Base-by-base conservation (phyloP, 192 early-diverging fungal species). In the Coemansia sp. region DNA sequence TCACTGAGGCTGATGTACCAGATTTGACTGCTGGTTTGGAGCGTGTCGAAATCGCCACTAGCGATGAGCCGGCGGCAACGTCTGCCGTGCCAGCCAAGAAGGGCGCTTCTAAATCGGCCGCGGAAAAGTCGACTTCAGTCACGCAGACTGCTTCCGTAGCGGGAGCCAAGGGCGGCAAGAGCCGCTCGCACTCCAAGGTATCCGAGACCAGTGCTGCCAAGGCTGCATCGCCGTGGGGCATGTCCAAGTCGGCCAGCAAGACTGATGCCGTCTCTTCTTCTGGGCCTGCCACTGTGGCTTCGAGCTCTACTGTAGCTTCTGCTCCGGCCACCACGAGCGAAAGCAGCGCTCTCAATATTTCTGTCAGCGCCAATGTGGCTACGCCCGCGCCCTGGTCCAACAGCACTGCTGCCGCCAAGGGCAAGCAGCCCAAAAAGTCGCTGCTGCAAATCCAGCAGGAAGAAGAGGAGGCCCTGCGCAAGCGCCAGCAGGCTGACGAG, bases 361-460 rank as follows among this genome's bases (percentile, higher is more conserved):
- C 55, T 13, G 27, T 34, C 40, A 66, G 36, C 24, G 42, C 41
- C 41, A 38, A 51, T 16, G 62, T 40, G 9, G 47, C 63, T 27
- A 79, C 36, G 27, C 68, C 80, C 5, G 80, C 80, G 36, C 80
- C 80, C 1, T 82, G 80, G 80, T 82, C 80, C 29, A 74, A 69
- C 40, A 46, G 59, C 20, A 55, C 36, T 9, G 33, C 70, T 2
- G 34, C 60, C 46, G 12, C 68, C 38, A 75, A 67, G 57, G 43
- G 42, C 18, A 82, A 76, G 33, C 65, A 74, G 72, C 81, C 81
- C n/a, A 79, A 79, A 44, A 84, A 84, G 59, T 76, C 81, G 38
- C 66, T 86, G 16, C 46, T 82, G 71, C 79, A 86, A 65, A 86
- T 86, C 22, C 84, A 86, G 71, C 77, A 79, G 52, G 84, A 86